Evolutionary conservation across 2,329 filamentous ascomycete species (phyloP), one percentile per base, ranked within the genome.

Genomic region (Lachnellula occidentalis): DNA sequence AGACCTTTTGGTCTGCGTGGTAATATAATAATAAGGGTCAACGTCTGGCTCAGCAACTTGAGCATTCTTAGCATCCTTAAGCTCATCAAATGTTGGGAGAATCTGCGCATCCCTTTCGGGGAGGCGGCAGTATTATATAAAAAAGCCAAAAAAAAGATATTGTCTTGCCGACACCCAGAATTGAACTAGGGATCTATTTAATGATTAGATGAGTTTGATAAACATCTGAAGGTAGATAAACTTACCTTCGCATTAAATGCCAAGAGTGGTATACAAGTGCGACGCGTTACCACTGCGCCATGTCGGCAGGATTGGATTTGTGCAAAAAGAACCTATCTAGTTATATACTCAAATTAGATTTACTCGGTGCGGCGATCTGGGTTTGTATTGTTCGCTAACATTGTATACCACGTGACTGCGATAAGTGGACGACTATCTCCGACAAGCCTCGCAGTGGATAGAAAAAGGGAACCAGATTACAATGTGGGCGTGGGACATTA

Each of bases 161-260:
- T 24, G 24, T 24, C 24, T 24, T 45, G 43, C 43, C 43, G 43
- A 19, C 43, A 45, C 43, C 43, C 43, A 51, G 53, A 55, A 55
- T 55, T 55, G 53, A 55, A 55, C 53, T 51, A 55, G 53, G 53
- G 53, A 55, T 52, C 52, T 50, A 37, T 4, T 5, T 14, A 15
- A 14, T 37, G 5, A 2, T 14, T 14, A 37, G 34, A n/a, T 37
- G 34, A 12, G 8, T n/a, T 37, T 37, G 1, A 4, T 14, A 15
- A 37, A 14, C 34, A 14, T 37, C 12, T 12, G 34, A 37, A 37
- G 15, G 34, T 37, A n/a, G 5, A 37, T 37, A 1, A 1, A 37
- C 14, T 37, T n/a, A 37, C 34, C 43, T 45, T 45, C 43, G 43
- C 43, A 45, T 45, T 45, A 24, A 45, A 27, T 45, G 43, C 43